These are phyloP conservation scores for Diplodia sapinea DNA, from an alignment of 2,329 filamentous ascomycete species.

Conservation along the genomic window DNA sequence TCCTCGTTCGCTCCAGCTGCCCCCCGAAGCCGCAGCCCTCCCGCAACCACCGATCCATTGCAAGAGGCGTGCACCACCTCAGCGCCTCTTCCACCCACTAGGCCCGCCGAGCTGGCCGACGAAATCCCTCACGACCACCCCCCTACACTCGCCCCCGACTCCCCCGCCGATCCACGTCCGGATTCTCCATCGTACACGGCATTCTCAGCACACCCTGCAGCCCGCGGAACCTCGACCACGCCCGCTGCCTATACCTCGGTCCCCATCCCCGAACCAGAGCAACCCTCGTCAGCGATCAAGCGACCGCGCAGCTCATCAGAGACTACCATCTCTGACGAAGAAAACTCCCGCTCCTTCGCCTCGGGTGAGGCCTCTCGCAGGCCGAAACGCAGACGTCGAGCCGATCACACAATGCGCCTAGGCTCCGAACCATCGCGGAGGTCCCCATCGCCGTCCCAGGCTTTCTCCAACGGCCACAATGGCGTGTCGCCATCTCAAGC, in stretches of 20 bases:
- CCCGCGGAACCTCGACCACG: conserved; percentile 35
- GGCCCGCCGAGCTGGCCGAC: conserved; percentile 73
- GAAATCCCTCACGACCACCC: conserved; percentile 62
- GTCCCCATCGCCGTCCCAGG: conserved; percentile 45
- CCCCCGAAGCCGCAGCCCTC: conserved; percentile 1
- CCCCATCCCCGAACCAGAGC: conserved; percentile 33
- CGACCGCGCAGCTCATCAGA: conserved; percentile 44
- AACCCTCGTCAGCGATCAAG: conserved; percentile 36
- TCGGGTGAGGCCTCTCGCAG: conserved; percentile 44
- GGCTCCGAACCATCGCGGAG: conserved; percentile 49
- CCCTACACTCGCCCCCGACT: conserved; percentile 71
- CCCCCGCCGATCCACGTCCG: conserved; percentile 65
- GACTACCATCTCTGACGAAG: conserved; percentile 36
- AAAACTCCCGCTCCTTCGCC: conserved; percentile 34
- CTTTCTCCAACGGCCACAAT: conserved; percentile 49
- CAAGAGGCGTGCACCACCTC: conserved; percentile 20
- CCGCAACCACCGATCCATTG: neutral
- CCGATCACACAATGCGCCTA: conserved; percentile 51
- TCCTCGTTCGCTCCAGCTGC: neutral
- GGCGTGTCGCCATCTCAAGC: conserved; percentile 42
- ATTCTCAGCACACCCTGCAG: conserved; percentile 43
- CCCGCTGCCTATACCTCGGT: conserved; percentile 35
- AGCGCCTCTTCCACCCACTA: conserved; percentile 42
- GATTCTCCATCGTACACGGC: conserved; percentile 53
- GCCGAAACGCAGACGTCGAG: conserved; percentile 52